A percentile compares a stretch with the other conserved stretches of the same genome.
These are phyloP conservation scores for Nevesoporus exiguus DNA, from an alignment of 768 basidiomycete species.

Conservation along the genomic window DNA sequence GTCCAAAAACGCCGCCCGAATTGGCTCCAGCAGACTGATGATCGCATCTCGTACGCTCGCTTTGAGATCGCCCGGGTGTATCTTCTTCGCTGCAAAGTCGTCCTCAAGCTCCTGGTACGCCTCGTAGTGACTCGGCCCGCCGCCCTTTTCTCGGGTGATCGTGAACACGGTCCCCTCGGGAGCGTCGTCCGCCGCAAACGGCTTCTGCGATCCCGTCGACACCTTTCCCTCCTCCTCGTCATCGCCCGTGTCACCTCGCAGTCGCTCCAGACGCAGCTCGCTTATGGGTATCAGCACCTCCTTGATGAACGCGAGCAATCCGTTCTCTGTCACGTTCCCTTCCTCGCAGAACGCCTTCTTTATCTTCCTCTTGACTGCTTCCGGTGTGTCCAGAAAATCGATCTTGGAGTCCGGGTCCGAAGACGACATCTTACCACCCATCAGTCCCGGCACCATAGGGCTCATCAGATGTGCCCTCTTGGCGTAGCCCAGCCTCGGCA, in stretches of 20 bases:
- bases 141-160: constrained; percentile 74
- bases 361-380: constrained; percentile 83
- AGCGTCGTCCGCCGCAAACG: constrained; percentile 66
- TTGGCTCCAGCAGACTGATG: constrained; percentile 70
- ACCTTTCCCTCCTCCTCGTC: constrained; percentile 45
- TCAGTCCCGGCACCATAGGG: constrained; percentile 91
- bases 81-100: constrained; percentile 69
- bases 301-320: constrained; percentile 78
- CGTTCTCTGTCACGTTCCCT: constrained; percentile 85
- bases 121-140: constrained; percentile 65
- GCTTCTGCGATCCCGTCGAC: constrained; percentile 48
- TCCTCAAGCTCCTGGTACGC: constrained; percentile 62
- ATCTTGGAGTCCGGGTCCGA: constrained; percentile 98
- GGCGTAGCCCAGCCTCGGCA: constrained; percentile 86
- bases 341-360: constrained; percentile 93
- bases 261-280: constrained; percentile 63
- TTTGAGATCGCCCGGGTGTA: constrained; percentile 94
- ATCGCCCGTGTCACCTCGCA: constrained; percentile 41
- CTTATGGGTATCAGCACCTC: constrained; percentile 89
- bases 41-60: constrained; percentile 69
- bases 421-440: constrained; percentile 96
- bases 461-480: constrained; percentile 99
- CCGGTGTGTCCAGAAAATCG: constrained; percentile 90
- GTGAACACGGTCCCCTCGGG: constrained; percentile 82
- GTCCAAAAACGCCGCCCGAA: constrained; percentile 71